A percentile compares a stretch with the other conserved stretches of the same genome.
These are phyloP conservation scores for Monascus purpureus DNA, from an alignment of 495 filamentous ascomycete genomes.

Conservation along the genomic window DNA sequence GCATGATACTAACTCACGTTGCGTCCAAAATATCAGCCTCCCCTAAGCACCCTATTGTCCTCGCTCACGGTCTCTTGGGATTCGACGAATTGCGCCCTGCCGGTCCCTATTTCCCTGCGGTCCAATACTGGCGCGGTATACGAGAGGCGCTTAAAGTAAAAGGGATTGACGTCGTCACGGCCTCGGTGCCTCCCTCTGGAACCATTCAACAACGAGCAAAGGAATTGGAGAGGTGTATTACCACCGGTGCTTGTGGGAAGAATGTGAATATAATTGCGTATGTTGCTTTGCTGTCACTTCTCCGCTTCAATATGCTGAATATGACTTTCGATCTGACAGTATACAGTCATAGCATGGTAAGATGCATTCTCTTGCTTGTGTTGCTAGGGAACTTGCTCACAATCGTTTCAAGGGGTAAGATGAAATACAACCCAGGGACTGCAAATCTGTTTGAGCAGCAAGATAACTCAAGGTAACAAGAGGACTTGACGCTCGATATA, in stretches of 20 bases:
- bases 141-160: conserved; percentile 58
- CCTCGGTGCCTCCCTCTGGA: conserved; percentile 63
- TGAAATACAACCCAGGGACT: no score
- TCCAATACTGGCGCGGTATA: conserved; percentile 91
- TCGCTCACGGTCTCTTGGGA: conserved; percentile 83
- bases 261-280: conserved; percentile 83
- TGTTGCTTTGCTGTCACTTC: conserved; percentile 25
- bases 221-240: conserved; percentile 51
- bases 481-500: conserved; percentile 82
- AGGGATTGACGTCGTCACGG: conserved; percentile 65
- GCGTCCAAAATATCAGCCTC: no score
- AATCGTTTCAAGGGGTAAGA: no score
- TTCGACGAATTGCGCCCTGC: conserved; percentile 73
- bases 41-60: conserved; percentile 60
- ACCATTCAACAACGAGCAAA: conserved; percentile 67
- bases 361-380: conserved; percentile 1
- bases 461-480: no score
- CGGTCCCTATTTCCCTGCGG: conserved; percentile 54
- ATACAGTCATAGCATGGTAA: conserved; percentile 59
- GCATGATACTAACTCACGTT: no score
- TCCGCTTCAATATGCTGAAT: conserved; percentile 4
- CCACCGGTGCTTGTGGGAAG: conserved; percentile 49
- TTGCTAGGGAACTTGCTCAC: conserved; percentile 1
- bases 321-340: neutral
- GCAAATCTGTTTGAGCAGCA: no score